Evolutionary conservation across 164 flowering plant species (phyloP).

Genomic region (Chimonanthus salicifolius): DNA sequence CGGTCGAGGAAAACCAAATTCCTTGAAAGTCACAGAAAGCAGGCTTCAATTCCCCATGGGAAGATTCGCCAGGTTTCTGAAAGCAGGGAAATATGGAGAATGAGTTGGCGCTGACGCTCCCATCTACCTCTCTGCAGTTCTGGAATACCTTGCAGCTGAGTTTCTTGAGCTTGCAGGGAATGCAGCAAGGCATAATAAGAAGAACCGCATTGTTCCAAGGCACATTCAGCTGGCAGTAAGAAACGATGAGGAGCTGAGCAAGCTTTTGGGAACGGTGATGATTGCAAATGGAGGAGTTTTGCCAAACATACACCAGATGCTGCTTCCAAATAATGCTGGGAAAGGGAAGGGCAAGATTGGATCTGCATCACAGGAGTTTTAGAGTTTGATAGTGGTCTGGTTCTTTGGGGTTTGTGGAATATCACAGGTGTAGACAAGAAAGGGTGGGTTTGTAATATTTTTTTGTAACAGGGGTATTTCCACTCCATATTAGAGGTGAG

Average conservation of each 20-base stretch:
- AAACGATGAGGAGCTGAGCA: constrained; percentile 76
- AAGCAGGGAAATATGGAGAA: constrained; percentile 50
- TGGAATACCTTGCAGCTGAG: constrained; percentile 53
- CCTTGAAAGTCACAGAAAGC: too few species aligned
- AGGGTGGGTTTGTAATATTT: too few species aligned
- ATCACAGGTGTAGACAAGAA: too few species aligned
- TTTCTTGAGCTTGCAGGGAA: constrained; percentile 80
- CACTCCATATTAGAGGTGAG: too few species aligned
- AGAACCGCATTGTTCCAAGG: constrained; percentile 62
- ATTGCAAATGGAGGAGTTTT: constrained; percentile 66
- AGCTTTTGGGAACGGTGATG: constrained; percentile 58
- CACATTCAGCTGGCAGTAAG: constrained; percentile 65
- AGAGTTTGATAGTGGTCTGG: too few species aligned
- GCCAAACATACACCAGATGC: constrained; percentile 66
- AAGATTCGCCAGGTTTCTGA: constrained; percentile 53
- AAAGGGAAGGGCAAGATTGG: too few species aligned
- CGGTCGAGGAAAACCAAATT: too few species aligned
- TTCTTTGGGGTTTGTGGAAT: too few species aligned
- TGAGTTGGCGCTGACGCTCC: constrained; percentile 56
- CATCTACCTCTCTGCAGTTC: constrained; percentile 51
- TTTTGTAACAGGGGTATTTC: too few species aligned
- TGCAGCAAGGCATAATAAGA: constrained; percentile 75
- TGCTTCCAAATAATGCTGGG: constrained; percentile 53
- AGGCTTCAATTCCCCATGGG: constrained; percentile 55
- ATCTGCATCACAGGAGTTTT: too few species aligned